These are phyloP conservation scores for Elaeis oleifera DNA, from an alignment of 202 grass and related monocot species.

Conservation along the genomic window DNA sequence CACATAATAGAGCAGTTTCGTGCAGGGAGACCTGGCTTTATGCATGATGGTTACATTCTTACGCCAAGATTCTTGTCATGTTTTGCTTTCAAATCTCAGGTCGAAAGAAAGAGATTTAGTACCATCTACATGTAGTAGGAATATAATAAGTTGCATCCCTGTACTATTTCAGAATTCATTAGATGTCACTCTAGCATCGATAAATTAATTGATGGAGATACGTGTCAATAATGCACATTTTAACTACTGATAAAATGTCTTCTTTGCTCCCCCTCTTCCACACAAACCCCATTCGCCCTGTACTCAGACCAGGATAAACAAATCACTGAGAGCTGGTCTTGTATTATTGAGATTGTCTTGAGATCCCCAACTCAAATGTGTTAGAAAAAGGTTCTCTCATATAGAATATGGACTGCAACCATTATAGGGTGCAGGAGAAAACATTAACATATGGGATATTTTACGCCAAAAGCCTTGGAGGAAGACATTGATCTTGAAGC, in stretches of 20 bases:
- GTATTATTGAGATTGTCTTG: neutral
- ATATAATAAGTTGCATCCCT: slow-evolving; percentile 1
- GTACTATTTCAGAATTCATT: neutral
- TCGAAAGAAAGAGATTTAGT: neutral
- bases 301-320: neutral
- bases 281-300: neutral
- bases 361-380: neutral
- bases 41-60: neutral
- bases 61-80: neutral
- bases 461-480: too few species aligned
- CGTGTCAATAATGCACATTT: neutral
- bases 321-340: neutral
- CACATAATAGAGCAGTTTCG: slow-evolving; percentile 1
- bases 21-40: neutral
- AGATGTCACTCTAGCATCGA: neutral
- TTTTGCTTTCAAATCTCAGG: slow-evolving; percentile 6
- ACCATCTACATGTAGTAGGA: neutral
- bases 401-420: slow-evolving; percentile 15
- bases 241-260: neutral
- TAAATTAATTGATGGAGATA: neutral
- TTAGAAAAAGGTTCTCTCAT: neutral
- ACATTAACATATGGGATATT: neutral
- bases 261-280: neutral
- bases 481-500: slow-evolving; percentile 2
- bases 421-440: slow-evolving; percentile 12